Conservation (phyloP, 1,284 basidiomycete species). For the Cutaneotrichosporon dermatis region DNA sequence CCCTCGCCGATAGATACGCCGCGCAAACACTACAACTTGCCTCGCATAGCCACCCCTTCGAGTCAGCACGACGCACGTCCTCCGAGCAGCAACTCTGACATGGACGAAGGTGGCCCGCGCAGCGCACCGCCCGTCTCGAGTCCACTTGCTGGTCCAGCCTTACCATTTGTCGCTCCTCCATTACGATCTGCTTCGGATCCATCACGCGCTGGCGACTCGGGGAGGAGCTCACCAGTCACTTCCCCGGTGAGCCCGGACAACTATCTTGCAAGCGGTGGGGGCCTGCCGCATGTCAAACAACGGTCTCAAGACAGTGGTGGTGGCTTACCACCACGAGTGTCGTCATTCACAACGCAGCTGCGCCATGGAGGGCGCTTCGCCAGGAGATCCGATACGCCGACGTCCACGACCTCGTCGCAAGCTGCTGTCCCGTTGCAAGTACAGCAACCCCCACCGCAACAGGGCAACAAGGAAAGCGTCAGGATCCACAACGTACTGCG, state of each 20-base stretch:
- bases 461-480: constrained; percentile 12
- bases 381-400: constrained; percentile 16
- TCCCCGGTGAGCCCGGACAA: constrained; percentile 23
- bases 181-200: constrained; percentile 32
- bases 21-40: constrained; percentile 15
- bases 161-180: constrained; percentile 19
- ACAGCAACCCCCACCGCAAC: not conserved
- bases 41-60: constrained; percentile 23
- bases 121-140: constrained; percentile 23
- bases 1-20: not conserved
- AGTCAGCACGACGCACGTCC: not conserved
- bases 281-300: not conserved
- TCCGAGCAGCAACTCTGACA: not conserved
- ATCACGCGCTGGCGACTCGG: constrained; percentile 14
- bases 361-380: not conserved
- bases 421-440: not conserved
- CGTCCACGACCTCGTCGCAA: constrained; percentile 12
- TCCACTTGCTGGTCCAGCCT: constrained; percentile 4
- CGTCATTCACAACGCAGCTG: constrained; percentile 10
- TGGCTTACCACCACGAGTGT: constrained; percentile 4
- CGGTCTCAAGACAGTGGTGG: not conserved
- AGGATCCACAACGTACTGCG: constrained; percentile 37
- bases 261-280: not conserved
- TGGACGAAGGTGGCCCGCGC: constrained; percentile 22
- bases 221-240: constrained; percentile 23